A percentile compares a stretch with the other conserved stretches of the same genome.
Evolutionary conservation across 2,329 filamentous ascomycete species (phyloP).

Genomic region (Verticillium nubilum): DNA sequence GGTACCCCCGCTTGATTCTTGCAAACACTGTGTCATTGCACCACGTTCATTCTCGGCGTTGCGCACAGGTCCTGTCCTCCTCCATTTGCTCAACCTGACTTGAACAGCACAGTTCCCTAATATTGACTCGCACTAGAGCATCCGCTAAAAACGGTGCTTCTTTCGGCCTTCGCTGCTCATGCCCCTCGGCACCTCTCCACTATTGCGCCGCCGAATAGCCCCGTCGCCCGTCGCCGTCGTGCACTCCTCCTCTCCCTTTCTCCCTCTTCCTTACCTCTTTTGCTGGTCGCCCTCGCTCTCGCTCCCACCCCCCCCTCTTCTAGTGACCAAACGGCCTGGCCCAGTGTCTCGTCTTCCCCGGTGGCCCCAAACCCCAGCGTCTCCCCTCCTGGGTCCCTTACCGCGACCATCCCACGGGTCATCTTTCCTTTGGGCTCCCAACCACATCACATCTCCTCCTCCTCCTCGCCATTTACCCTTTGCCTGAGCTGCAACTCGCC

Average conservation of each 20-base stretch:
- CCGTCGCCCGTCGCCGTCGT: not conserved
- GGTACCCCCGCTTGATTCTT: not conserved
- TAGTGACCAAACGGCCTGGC: not conserved
- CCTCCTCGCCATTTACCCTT: not conserved
- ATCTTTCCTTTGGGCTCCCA: not conserved
- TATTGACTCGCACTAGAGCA: not conserved
- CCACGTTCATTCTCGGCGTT: not conserved
- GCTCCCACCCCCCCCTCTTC: not conserved
- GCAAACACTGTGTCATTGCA: not conserved
- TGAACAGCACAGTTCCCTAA: constrained; percentile 18
- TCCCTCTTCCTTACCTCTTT: not conserved
- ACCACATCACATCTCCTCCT: not conserved
- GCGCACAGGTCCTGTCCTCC: no score
- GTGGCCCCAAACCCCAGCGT: not conserved
- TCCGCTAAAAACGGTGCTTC: constrained; percentile 4
- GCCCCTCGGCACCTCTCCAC: not conserved
- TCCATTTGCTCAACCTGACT: no score
- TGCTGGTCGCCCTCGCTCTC: not conserved
- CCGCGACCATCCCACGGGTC: not conserved
- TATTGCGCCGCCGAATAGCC: constrained; percentile 3
- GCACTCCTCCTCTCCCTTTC: not conserved
- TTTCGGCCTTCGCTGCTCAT: constrained; percentile 1
- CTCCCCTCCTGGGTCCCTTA: not conserved
- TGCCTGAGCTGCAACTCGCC: not conserved
- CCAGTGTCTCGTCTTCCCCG: not conserved